Conservation (phyloP, 202 grass and related monocot genomes). For the Dendrocalamus latiflorus region DNA sequence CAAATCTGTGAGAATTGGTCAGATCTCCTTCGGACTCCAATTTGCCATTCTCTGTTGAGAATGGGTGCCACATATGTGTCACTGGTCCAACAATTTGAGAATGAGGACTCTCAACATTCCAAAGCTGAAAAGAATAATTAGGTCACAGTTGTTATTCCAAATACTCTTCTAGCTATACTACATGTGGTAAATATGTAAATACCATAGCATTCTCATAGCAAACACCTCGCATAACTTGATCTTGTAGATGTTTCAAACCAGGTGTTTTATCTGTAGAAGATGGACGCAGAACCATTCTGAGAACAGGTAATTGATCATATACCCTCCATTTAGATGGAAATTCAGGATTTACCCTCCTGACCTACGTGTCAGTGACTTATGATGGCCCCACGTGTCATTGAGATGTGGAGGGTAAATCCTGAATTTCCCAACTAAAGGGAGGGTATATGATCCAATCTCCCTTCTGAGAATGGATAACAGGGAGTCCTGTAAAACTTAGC, state of each 20-base stretch:
- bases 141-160: slow-evolving; percentile 3
- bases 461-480: slow-evolving; percentile 51
- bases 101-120: too few species aligned
- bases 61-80: slow-evolving; percentile 66
- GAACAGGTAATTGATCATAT: too few species aligned
- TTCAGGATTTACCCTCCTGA: too few species aligned
- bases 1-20: slow-evolving; percentile 12
- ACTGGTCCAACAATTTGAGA: slow-evolving; percentile 67
- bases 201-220: slow-evolving; percentile 74
- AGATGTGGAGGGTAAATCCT: too few species aligned
- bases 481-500: too few species aligned
- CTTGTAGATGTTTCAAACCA: slow-evolving; percentile 15
- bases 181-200: slow-evolving; percentile 34
- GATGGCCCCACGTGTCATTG: too few species aligned
- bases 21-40: slow-evolving; percentile 13
- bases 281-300: slow-evolving; percentile 60
- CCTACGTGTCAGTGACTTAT: too few species aligned
- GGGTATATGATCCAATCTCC: too few species aligned
- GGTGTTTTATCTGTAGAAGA: slow-evolving; percentile 18
- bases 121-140: slow-evolving; percentile 61
- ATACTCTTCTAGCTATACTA: slow-evolving; percentile 7
- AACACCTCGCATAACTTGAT: slow-evolving; percentile 53
- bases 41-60: slow-evolving; percentile 11
- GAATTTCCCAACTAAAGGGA: too few species aligned
- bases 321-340: too few species aligned